Base-by-base conservation (phyloP, 2,329 filamentous ascomycete genomes). In the Cercospora sp. region DNA sequence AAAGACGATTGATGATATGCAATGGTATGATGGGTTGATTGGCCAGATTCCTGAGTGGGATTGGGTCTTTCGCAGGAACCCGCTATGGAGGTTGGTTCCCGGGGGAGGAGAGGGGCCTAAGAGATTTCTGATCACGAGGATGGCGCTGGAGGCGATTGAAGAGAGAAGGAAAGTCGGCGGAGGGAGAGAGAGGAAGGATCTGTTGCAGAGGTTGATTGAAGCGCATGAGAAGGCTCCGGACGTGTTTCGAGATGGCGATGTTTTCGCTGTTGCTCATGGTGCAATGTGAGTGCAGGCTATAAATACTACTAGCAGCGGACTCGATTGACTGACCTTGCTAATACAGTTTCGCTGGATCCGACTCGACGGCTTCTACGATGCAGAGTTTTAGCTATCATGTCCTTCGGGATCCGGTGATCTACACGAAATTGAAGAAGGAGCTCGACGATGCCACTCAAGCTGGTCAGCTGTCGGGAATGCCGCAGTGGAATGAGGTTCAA, bases 301-400 rank as follows among this genome's bases (percentile, higher is more conserved):
- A n/a, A n/a, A n/a, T n/a, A n/a, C n/a, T n/a, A n/a, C n/a, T n/a
- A n/a, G n/a, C n/a, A n/a, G n/a, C n/a, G n/a, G n/a, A n/a, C n/a
- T n/a, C n/a, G n/a, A n/a, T n/a, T n/a, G n/a, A 70, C 26, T 31
- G 30, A 36, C 18, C 18, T 18, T 20, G 16, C 10, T 59, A 12
- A 36, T 36, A 16, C 67, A 72, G 69, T 53, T 74, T 87, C 73
- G 86, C 86, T 16, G 87, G 87, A 28, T 87, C 87, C 20, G 87
- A 89, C 77, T 87, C 86, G 0, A 87, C 87, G 0, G 86, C 87
- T 10, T 86, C 84, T 7, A 86, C 84, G 0, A 86, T 87, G 84
- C 84, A 86, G 70, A 86, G 84, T 65, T 85, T 86, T 75, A 85
- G 85, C 78, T 84, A 82, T 79, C 81, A 82, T 51, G 78, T 84